phyloP scores from a whole-genome alignment of 2,329 filamentous ascomycete genomes.

The Ophiosphaerella korrae region DNA sequence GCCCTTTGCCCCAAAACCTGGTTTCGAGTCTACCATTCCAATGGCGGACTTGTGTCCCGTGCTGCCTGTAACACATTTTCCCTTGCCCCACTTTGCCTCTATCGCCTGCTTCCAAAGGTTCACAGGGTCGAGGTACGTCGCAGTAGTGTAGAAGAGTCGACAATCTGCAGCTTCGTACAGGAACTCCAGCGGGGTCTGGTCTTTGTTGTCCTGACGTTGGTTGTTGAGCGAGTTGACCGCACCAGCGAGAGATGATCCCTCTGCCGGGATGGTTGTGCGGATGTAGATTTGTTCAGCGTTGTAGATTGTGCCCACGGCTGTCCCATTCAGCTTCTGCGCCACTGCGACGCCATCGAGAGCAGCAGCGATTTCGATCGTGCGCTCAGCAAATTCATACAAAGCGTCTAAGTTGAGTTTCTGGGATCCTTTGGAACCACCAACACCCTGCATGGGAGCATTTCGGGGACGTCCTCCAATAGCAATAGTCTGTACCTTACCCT shows the following conservation, averaged over 20 bases:
- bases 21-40: slow-evolving; percentile 7
- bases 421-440: slow-evolving; percentile 48
- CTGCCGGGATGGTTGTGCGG: slow-evolving; percentile 5
- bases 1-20: not conserved
- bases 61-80: slow-evolving; percentile 20
- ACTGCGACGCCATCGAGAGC: slow-evolving; percentile 5
- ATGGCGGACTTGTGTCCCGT: slow-evolving; percentile 19
- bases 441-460: slow-evolving; percentile 43
- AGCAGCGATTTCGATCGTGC: not conserved
- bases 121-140: slow-evolving; percentile 55
- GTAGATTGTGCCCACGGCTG: slow-evolving; percentile 14
- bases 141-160: slow-evolving; percentile 61
- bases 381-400: not conserved
- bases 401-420: slow-evolving; percentile 21
- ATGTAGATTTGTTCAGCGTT: slow-evolving; percentile 12
- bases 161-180: slow-evolving; percentile 65
- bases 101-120: slow-evolving; percentile 54
- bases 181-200: slow-evolving; percentile 58
- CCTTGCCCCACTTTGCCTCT: slow-evolving; percentile 24
- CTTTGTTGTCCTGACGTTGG: slow-evolving; percentile 29
- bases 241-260: slow-evolving; percentile 5
- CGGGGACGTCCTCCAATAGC: slow-evolving; percentile 33
- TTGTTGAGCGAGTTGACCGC: slow-evolving; percentile 29
- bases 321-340: slow-evolving; percentile 8
- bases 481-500: slow-evolving; percentile 42